Base-by-base conservation (phyloP, 495 filamentous ascomycete genomes). In the Cercophora scortea region DNA sequence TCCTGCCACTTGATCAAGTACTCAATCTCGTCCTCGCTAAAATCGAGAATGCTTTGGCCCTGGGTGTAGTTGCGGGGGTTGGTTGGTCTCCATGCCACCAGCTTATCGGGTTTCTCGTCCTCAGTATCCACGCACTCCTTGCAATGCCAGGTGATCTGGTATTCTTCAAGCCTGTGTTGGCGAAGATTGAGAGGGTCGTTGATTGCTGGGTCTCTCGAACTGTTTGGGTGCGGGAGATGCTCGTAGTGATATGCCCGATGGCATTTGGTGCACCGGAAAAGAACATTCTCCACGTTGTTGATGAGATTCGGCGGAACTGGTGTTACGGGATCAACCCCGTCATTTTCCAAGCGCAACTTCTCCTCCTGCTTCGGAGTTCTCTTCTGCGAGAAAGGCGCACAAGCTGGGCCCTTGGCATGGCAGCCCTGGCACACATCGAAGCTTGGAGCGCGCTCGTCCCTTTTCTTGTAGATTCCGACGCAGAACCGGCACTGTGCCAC, bases 401-500 rank as follows among this genome's bases (percentile, higher is more conserved):
- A 91, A 44, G 89, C 78, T 2, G 61, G 55, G 1, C 86, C 86
- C 18, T 66, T 61, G 33, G 69, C 65, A 16, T 78, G 77, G 69
- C 94, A 97, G 3, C 61, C 65, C 48, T 83, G 75, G 63, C 94
- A 99, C 11, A 67, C 63, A 47, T 85, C 82, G 33, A 87, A 78
- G 53, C 84, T 74, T 0, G 94, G 91, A 4, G 79, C 79, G 4
- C 74, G 73, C 1, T 62, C 54, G 57, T 96, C 88, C 58, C 88
- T 92, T 47, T 79, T 78, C 48, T 74, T 72, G 36, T 81, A 68
- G 15, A 71, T 61, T 18, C 86, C 82, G 42, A 96, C 72, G 61
- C 94, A 99, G 41, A 84, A 86, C 51, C 81, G 83, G 65, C 94
- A 99, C 64, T 99, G 94, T 36, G 97, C 71, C 39, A 97, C 83